Evolutionary conservation across 2,329 filamentous ascomycete species (phyloP), one percentile per base, ranked within the genome.

Genomic region (Aspergillus intermedius): DNA sequence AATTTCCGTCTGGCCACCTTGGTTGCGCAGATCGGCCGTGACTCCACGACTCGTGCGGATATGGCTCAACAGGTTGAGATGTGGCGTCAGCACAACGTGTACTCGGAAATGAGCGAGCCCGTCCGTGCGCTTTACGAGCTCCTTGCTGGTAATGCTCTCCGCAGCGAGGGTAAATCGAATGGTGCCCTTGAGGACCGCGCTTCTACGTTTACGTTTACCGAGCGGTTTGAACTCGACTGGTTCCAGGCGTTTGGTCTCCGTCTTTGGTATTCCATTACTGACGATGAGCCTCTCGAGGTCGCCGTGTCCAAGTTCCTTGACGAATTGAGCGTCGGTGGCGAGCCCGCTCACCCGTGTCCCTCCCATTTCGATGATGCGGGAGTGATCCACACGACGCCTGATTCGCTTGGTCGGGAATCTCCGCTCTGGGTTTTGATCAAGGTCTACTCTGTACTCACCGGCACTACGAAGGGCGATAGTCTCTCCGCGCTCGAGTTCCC

Each of bases 121-220:
- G 81, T 95, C 41, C 85, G 93, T 47, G 86, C 91, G 7, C 76
- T 98, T 30, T 98, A 96, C 64, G 89, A 95, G 66, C 78, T 98
- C 23, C 75, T 96, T 9, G 82, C 88, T 25, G 93, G 94, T 34
- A 93, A 96, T 55, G 84, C 88, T n/a, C 85, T 88, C 54, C 80
- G 84, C 23, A 91, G 88, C 50, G 81, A 90, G 56, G 93, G 91
- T 9, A 84, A 86, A 62, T 61, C 66, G 1, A 85, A 82, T 55
- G 83, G 80, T 5, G 81, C 87, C 1, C 72, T 85, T 7, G 93
- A 97, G 67, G 88, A 97, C 68, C 84, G 87, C 41, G 79, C 86
- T 35, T 79, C 84, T 12, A 85, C 85, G 0, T 95, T 98, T 63
- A 78, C 83, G 47, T 87, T 98, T 55, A 87, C 89, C 1, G 80